Evolutionary conservation across 202 grass and related monocot species (phyloP).

Genomic region (Brachypodium distachyon): DNA sequence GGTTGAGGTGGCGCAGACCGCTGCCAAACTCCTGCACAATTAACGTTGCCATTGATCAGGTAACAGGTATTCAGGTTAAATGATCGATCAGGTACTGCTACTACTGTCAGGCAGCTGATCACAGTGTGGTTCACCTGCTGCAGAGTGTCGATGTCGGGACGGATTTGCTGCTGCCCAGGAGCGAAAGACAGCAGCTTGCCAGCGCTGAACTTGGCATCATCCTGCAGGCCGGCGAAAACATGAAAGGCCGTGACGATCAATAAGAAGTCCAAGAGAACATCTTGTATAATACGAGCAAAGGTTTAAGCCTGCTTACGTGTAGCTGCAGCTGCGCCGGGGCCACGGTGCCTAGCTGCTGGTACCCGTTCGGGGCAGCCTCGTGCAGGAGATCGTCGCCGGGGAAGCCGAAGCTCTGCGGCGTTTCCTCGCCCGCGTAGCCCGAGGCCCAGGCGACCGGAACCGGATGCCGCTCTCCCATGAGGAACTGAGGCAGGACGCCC

Average conservation of each 20-base stretch:
- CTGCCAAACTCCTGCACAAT: conserved; percentile 58
- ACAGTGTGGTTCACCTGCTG: conserved; percentile 29
- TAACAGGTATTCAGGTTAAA: not conserved
- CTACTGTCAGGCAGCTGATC: conserved; percentile 6
- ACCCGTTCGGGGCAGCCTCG: conserved; percentile 5
- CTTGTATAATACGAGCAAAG: not conserved
- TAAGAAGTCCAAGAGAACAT: not conserved
- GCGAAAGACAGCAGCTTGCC: conserved; percentile 30
- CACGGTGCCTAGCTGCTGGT: not conserved
- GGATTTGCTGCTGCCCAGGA: conserved; percentile 4
- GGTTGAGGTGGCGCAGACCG: conserved; percentile 38
- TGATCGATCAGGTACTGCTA: not conserved
- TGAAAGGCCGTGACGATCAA: not conserved
- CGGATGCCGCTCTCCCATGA: conserved; percentile 17
- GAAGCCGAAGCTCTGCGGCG: conserved; percentile 23
- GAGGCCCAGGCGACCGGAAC: conserved; percentile 12
- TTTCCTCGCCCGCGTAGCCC: conserved; percentile 17
- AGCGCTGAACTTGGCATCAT: not conserved
- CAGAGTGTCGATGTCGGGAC: not conserved
- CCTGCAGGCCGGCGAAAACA: not conserved
- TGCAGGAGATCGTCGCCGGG: not conserved
- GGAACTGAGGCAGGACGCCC: conserved; percentile 23
- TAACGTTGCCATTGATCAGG: not conserved
- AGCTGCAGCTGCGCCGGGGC: not conserved
- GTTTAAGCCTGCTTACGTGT: conserved; percentile 11